Conservation (phyloP, 768 basidiomycete species). For the Tylopilus sp. region DNA sequence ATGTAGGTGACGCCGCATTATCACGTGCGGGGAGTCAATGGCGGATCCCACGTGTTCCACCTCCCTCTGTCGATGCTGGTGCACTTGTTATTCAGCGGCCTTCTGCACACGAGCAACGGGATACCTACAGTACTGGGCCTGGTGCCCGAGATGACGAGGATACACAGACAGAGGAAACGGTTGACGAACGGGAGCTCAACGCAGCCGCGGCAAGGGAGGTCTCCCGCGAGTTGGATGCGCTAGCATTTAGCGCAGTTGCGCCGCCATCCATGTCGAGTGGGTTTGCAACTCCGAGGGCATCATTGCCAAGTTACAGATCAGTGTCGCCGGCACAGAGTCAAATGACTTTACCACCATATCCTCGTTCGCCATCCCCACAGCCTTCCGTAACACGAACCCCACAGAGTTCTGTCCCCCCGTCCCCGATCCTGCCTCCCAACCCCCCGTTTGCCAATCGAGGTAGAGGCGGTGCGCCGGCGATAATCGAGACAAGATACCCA, state of each 20-base stretch:
- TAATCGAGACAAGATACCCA: slow-evolving; percentile 7
- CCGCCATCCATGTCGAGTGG: slow-evolving; percentile 9
- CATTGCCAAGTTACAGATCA: slow-evolving; percentile 8
- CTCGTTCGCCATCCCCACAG: background rate
- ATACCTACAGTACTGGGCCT: background rate
- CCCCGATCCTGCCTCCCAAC: slow-evolving; percentile 34
- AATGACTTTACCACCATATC: background rate
- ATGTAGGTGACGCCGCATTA: background rate
- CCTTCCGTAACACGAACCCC: slow-evolving; percentile 6
- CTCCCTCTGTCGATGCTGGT: slow-evolving; percentile 35
- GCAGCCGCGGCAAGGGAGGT: slow-evolving; percentile 70
- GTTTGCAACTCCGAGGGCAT: slow-evolving; percentile 16
- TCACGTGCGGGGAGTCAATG: slow-evolving; percentile 22
- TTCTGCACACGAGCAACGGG: slow-evolving; percentile 5
- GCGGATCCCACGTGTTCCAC: slow-evolving; percentile 36
- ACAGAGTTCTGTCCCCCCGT: slow-evolving; percentile 22
- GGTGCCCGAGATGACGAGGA: slow-evolving; percentile 29
- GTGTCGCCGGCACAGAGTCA: slow-evolving; percentile 1
- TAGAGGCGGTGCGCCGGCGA: slow-evolving; percentile 5
- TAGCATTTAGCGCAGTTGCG: slow-evolving; percentile 39
- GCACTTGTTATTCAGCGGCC: background rate
- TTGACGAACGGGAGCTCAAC: slow-evolving; percentile 54
- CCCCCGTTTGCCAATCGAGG: slow-evolving; percentile 39
- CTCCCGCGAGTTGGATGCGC: slow-evolving; percentile 57
- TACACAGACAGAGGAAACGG: slow-evolving; percentile 18